Conservation (phyloP, 116 monocot genomes). For the Zostera marina region DNA sequence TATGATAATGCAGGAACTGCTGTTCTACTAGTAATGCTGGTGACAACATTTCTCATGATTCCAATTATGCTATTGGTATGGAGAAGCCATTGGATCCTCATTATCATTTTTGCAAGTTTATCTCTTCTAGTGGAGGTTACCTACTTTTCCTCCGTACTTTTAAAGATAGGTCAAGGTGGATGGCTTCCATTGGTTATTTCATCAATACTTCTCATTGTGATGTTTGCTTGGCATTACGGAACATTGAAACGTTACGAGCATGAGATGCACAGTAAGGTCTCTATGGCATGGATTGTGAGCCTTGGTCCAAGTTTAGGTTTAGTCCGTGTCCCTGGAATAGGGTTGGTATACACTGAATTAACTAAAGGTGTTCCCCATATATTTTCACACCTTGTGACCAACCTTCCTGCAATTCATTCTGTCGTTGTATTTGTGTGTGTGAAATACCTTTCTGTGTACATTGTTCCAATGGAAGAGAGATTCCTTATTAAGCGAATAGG, state of each 20-base stretch:
- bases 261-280: conserved; percentile 76
- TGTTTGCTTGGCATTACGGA: conserved; percentile 87
- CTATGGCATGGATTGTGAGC: conserved; percentile 89
- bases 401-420: conserved; percentile 88
- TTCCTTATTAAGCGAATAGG: conserved; percentile 88
- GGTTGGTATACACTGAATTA: conserved; percentile 88
- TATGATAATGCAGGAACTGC: conserved; percentile 56
- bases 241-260: conserved; percentile 68
- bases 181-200: conserved; percentile 90
- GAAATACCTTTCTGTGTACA: conserved; percentile 85
- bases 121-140: conserved; percentile 75
- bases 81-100: conserved; percentile 76
- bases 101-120: conserved; percentile 44
- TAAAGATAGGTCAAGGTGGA: conserved; percentile 84
- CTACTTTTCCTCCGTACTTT: conserved; percentile 67
- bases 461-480: conserved; percentile 52
- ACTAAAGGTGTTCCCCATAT: conserved; percentile 79
- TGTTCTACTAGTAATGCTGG: conserved; percentile 87
- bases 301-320: conserved; percentile 84
- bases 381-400: conserved; percentile 92
- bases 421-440: conserved; percentile 83
- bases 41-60: conserved; percentile 87
- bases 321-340: conserved; percentile 83
- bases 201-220: conserved; percentile 43
- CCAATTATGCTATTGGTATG: conserved; percentile 92